These are phyloP conservation scores for Aspergillus sparsus DNA, from an alignment of 495 filamentous ascomycete genomes.

Conservation along the genomic window DNA sequence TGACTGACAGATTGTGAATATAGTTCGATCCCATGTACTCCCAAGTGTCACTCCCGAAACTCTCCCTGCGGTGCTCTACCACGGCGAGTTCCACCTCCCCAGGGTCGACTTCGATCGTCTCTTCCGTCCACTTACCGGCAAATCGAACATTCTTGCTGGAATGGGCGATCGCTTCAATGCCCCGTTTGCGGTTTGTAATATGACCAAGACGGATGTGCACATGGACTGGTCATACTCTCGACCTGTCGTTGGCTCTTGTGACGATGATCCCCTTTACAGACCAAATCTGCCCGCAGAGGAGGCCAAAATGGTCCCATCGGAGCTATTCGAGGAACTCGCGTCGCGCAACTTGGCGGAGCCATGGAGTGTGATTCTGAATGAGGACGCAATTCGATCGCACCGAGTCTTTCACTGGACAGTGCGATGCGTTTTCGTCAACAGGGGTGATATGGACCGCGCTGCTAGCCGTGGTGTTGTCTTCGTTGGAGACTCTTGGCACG, in stretches of 20 bases:
- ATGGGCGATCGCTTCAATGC: slow-evolving; percentile 3
- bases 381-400: slow-evolving; percentile 30
- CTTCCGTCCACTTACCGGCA: neutral
- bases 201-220: slow-evolving; percentile 3
- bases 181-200: neutral
- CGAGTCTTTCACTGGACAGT: slow-evolving; percentile 43
- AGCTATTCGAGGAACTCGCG: slow-evolving; percentile 34
- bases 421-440: slow-evolving; percentile 28
- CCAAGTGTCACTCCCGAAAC: neutral
- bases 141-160: slow-evolving; percentile 4
- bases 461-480: slow-evolving; percentile 31
- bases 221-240: slow-evolving; percentile 5
- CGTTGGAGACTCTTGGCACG: slow-evolving; percentile 43
- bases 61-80: slow-evolving; percentile 2
- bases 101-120: neutral
- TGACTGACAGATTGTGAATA: neutral
- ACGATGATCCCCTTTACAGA: slow-evolving; percentile 31
- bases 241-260: neutral
- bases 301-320: slow-evolving; percentile 32
- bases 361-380: slow-evolving; percentile 36
- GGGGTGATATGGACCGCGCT: slow-evolving; percentile 22
- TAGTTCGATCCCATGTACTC: neutral
- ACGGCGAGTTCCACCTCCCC: slow-evolving; percentile 1
- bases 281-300: slow-evolving; percentile 25
- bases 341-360: slow-evolving; percentile 27